Base-by-base conservation (phyloP, 164 flowering plant species). In the Annona cherimola region DNA sequence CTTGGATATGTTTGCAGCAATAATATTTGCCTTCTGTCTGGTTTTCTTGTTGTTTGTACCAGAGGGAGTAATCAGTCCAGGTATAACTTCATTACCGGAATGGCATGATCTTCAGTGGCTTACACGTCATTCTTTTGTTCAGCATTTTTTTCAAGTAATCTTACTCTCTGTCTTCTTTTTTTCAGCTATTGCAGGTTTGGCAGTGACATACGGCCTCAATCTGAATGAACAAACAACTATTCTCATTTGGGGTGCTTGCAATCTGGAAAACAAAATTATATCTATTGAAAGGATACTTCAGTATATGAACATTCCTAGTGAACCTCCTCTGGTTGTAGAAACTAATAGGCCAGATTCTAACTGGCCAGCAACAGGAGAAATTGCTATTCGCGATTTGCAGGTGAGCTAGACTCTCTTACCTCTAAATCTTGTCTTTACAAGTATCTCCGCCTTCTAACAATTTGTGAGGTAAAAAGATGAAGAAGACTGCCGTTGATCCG, bases 171-270 rank as follows among this genome's bases (percentile, higher is more conserved):
- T 67, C 63, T 64, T 43, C 60, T 19, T 66, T 0, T 61, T 45
- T 75, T 59, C 39, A 84, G 87, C 81, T 57, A 66, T 86, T 66
- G 89, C 86, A 43, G 87, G 89, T 5, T 72, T 86, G 60, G 80
- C 84, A 7, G 87, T 83, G 54, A 86, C 84, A 1, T 86, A 84
- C 69, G 89, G 86, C 42, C 79, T 86, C 3, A 84, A 80, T 69
- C 64, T 86, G 67, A 83, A 83, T 67, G 66, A 62, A 75, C 11
- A 80, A 46, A 83, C 74, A 72, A 69, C 79, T 3, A 62, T 71
- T 76, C 66, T 80, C 1, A 74, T 84, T 40, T 80, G 83, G 86
- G 73, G 46, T 44, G 78, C 84, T 8, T 84, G 87, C 75, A 59
- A 73, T 42, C 42, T 84, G 69, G 89, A 86, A 76, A 86, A 84